Evolutionary conservation across 176 grass and related monocot species (phyloP), one percentile per base, ranked within the genome.

Genomic region (Eragrostis curvula): DNA sequence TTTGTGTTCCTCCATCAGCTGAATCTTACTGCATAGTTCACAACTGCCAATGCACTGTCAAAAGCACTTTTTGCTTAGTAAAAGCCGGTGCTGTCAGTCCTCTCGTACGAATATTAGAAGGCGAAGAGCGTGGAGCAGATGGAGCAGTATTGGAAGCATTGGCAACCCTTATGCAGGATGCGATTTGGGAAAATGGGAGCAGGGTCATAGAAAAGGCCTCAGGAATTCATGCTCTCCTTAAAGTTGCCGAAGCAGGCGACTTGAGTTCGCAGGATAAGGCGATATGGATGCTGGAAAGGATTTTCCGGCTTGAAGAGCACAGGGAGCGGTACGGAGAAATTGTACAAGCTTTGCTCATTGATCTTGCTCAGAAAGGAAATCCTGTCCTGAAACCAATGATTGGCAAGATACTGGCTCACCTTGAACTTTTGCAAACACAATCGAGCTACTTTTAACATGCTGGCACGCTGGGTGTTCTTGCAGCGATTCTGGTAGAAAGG

Each of bases 241-340:
- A 84, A 82, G 67, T 94, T 15, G 79, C 91, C 0, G 85, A 92
- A 67, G 85, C 87, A 0, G 92, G 95, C 3, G 81, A 72, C 41
- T 45, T 83, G 64, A 78, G 83, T 17, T 82, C 92, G 66, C 95
- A 94, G 65, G 85, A 94, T 1, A 97, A 87, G 88, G 92, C 90
- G 0, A 83, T 97, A 55, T 92, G 95, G 95, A 97, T 97, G 40
- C 81, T 97, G 43, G 95, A 97, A 63, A 85, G 90, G 83, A 71
- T 91, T 12, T 97, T 97, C 60, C 63, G 88, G 74, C 84, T 89
- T 59, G 85, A 92, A 39, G 71, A 20, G 21, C 81, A 94, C 65
- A 85, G 78, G 73, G 95, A 92, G 57, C 64, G 77, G 29, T 92
- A 94, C 4, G 90, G 85, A 0, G 86, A 85, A 71, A 74, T 89